These are phyloP conservation scores for Tripidium arundinaceum DNA, from an alignment of 202 grass and related monocot genomes.

Conservation along the genomic window DNA sequence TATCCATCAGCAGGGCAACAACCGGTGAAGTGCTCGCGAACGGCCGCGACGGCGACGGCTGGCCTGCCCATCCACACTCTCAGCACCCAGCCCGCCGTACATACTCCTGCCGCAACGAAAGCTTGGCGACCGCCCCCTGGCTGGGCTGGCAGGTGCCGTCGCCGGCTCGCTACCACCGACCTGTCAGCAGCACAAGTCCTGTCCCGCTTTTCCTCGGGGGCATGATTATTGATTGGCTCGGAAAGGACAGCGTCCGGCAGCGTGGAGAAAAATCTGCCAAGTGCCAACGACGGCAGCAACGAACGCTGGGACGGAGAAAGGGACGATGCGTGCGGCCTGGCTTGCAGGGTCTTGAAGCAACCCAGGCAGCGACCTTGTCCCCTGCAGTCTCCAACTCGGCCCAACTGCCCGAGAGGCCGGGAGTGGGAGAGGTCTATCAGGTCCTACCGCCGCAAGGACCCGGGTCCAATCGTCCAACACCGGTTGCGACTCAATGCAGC, in stretches of 20 bases:
- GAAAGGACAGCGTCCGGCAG: background rate
- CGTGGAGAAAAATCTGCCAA: background rate
- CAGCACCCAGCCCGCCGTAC: too few relatives aligned
- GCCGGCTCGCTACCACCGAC: too few relatives aligned
- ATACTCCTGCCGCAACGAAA: too few relatives aligned
- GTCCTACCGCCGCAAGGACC: too few relatives aligned
- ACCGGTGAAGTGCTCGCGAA: background rate
- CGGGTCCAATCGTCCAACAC: slow-evolving; percentile 12
- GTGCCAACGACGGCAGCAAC: too few relatives aligned
- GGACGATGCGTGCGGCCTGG: background rate
- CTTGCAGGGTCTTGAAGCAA: slow-evolving; percentile 6
- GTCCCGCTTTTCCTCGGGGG: background rate
- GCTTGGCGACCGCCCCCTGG: too few relatives aligned
- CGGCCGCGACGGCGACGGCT: slow-evolving; percentile 3
- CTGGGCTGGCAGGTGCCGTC: background rate
- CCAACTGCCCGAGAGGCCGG: too few relatives aligned
- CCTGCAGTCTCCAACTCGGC: background rate
- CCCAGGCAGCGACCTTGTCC: background rate
- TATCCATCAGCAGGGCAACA: background rate
- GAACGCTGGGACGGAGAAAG: too few relatives aligned
- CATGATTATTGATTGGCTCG: background rate
- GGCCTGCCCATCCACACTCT: background rate
- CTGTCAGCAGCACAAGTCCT: too few relatives aligned
- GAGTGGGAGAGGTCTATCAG: too few relatives aligned
- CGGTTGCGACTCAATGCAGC: background rate